phyloP scores from a whole-genome alignment of 768 basidiomycete genomes.

The Psilocybe azurescens region DNA sequence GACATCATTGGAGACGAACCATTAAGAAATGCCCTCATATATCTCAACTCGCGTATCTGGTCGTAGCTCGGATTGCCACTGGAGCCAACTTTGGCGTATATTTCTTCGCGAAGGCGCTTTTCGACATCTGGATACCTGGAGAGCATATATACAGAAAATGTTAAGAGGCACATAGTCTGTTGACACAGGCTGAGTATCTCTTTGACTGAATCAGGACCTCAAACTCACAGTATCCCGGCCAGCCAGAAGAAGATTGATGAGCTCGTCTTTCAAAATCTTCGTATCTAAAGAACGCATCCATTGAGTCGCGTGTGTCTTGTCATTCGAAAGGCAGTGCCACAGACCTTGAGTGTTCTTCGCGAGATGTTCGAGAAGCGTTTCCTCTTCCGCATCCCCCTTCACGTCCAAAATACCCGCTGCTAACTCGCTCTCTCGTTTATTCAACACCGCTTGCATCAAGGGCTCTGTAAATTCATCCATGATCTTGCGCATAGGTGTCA shows the following conservation, averaged over 20 bases:
- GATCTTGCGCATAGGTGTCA: conserved; percentile 45
- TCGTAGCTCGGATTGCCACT: conserved; percentile 43
- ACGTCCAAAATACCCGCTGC: conserved; percentile 4
- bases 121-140: conserved; percentile 45
- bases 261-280: conserved; percentile 47
- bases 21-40: conserved; percentile 35
- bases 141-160: conserved; percentile 49
- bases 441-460: conserved; percentile 50
- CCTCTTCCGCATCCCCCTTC: conserved; percentile 41
- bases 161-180: conserved; percentile 44
- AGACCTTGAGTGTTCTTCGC: conserved; percentile 57
- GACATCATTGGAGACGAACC: conserved; percentile 23
- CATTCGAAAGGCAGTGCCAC: background rate
- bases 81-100: conserved; percentile 42
- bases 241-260: conserved; percentile 60
- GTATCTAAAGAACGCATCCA: conserved; percentile 22
- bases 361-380: conserved; percentile 53
- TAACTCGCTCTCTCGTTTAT: conserved; percentile 33
- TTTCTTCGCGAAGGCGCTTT: conserved; percentile 42
- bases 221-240: conserved; percentile 57
- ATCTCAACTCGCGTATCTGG: conserved; percentile 51
- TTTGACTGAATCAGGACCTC: background rate
- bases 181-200: background rate
- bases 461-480: conserved; percentile 56
- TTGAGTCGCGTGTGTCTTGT: background rate